phyloP scores from a whole-genome alignment of 331 rosid genomes.

The Quercus tomentella region DNA sequence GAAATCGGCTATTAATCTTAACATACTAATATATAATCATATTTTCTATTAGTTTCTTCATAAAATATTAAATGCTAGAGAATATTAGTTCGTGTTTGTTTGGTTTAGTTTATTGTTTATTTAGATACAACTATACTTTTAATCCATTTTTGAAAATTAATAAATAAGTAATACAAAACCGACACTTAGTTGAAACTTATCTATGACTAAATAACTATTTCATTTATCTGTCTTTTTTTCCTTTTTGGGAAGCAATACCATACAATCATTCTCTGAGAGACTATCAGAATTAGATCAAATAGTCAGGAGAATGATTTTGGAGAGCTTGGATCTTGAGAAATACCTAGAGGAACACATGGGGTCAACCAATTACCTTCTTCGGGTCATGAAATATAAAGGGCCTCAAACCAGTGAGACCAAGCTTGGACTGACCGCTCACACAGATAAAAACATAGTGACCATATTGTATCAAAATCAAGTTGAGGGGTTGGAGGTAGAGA shows the following conservation, averaged over 20 bases:
- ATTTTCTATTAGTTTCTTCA: background rate
- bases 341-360: slow-evolving; percentile 60
- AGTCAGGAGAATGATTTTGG: slow-evolving; percentile 59
- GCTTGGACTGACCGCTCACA: slow-evolving; percentile 49
- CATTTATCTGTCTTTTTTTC: background rate
- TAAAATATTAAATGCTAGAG: background rate
- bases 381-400: slow-evolving; percentile 67
- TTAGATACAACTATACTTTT: background rate
- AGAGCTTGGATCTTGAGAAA: slow-evolving; percentile 58
- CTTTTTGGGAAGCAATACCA: slow-evolving; percentile 36
- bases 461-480: slow-evolving; percentile 61
- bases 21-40: no score
- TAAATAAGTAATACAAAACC: no score
- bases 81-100: background rate
- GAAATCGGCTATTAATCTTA: no score
- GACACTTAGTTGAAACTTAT: no score
- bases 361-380: slow-evolving; percentile 66
- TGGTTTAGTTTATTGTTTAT: background rate
- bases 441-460: slow-evolving; percentile 66
- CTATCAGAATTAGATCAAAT: slow-evolving; percentile 53
- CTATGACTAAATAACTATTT: no score
- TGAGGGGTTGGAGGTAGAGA: slow-evolving; percentile 57
- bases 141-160: background rate
- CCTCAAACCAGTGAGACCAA: slow-evolving; percentile 49
- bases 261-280: slow-evolving; percentile 46